Conservation (phyloP, 257 asterid species). For the Penstemon eatonii region DNA sequence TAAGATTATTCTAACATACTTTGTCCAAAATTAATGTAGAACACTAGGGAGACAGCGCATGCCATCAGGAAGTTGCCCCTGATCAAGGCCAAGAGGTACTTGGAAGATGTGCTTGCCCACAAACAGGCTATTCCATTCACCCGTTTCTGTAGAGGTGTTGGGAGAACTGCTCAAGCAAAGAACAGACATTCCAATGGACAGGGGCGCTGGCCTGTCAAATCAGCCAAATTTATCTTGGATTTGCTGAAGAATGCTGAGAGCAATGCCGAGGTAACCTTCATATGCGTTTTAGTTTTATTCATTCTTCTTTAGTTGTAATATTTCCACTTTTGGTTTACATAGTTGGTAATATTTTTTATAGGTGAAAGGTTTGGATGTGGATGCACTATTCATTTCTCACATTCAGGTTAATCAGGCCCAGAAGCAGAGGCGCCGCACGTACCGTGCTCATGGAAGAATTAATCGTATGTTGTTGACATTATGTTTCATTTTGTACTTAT, state of each 20-base stretch:
- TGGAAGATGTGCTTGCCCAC: conserved; percentile 67
- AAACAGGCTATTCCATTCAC: conserved; percentile 77
- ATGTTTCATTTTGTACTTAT: background rate
- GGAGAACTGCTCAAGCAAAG: conserved; percentile 76
- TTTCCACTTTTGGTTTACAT: background rate
- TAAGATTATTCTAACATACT: background rate
- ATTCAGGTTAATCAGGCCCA: conserved; percentile 89
- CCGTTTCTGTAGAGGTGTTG: conserved; percentile 74
- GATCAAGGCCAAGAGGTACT: conserved; percentile 58
- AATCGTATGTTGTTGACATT: conserved; percentile 44
- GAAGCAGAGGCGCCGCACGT: conserved; percentile 86
- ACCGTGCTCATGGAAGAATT: conserved; percentile 83
- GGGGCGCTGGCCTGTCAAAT: conserved; percentile 80
- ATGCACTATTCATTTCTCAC: conserved; percentile 83
- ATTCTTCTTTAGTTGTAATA: background rate
- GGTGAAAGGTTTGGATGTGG: conserved; percentile 95
- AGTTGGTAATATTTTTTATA: conserved; percentile 17
- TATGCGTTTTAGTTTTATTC: background rate
- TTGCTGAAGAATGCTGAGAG: conserved; percentile 77
- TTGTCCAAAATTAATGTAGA: conserved; percentile 23
- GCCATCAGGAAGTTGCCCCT: conserved; percentile 62
- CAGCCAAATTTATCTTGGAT: conserved; percentile 65
- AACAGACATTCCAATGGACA: conserved; percentile 74
- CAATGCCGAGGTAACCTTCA: conserved; percentile 57
- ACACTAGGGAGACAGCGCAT: conserved; percentile 74